Base-by-base conservation (phyloP, 495 filamentous ascomycete genomes). In the Hypoxylon perforatum region DNA sequence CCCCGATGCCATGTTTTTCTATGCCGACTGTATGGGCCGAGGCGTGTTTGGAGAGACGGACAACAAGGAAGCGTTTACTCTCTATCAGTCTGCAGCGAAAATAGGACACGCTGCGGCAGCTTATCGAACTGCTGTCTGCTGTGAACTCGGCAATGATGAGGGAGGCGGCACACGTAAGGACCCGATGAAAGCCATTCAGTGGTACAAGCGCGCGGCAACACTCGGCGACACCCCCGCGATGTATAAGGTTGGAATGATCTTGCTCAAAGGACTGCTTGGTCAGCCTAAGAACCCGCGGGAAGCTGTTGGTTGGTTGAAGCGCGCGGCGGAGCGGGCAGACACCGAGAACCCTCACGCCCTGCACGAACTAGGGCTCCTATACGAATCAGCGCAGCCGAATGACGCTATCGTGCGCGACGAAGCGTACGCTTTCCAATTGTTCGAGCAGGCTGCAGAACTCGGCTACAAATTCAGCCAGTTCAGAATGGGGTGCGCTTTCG, bases 181-280 rank as follows among this genome's bases (percentile, higher is more conserved):
- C 74, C 91, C 92, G 3, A 77, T 92, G 67, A 97, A 97, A 79
- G 93, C 95, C 8, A 92, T 98, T 25, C 93, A 97, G 71, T 99
- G 95, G 95, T 99, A 98, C 75, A 93, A 93, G 74, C 92, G 93
- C 17, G 92, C 94, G 11, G 93, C 95, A 1, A 86, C 90, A 6
- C 82, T 97, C 4, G 95, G 95, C 11, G 94, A 98, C 70, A 90
- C 91, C 0, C 89, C 93, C 0, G 95, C 94, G 21, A 96, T 97
- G 93, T 99, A 97, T 80, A 99, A 99, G 77, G 89, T 98, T 77
- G 95, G 95, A 52, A 94, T 97, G 87, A 97, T 99, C 71, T 81
- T 91, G 65, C 83, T 97, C 23, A 97, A 97, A 75, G 94, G 94
- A 18, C 84, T 97, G n/a, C 86, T 99, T 12, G 94, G 94, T 8